Evolutionary conservation across 1,284 basidiomycete genomes (phyloP), one percentile per base, ranked within the genome.

Genomic region (Austroboletus olivaceoglutinosus): DNA sequence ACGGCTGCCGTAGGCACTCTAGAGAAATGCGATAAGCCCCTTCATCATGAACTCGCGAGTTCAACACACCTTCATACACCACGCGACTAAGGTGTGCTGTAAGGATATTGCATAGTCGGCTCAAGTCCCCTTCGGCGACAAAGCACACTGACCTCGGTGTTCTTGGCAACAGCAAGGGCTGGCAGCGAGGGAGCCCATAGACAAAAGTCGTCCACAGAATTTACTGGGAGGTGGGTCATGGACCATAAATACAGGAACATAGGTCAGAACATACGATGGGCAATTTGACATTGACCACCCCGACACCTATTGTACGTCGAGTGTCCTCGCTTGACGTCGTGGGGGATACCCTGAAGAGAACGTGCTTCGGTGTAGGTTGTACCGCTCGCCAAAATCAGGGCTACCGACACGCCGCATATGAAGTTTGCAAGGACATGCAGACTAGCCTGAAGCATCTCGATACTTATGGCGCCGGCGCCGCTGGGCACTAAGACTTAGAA

Each of bases 271-370:
- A 58, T 61, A 85, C 85, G 59, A 64, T 76, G 85, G 3, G 76
- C 79, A 58, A 83, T 84, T 59, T 89, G 88, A 67, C 86, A 89
- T 53, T 73, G 70, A n/a, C 67, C 70, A 3, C 77, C 76, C 11
- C 81, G 83, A 67, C 88, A 90, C 47, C 75, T 68, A 63, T 86
- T 83, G 18, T 81, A 82, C n/a, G 83, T 84, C 25, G 74, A 56
- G 64, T 86, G 86, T 22, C 83, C 86, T 36, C 78, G 63, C 61
- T 87, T 78, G 8, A 77, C 74, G n/a, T 72, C 69, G 52, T 56
- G 44, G 21, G 48, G 40, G 11, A 45, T 21, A 30, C 53, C 44
- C 30, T 51, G 52, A 53, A 65, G 70, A 33, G 65, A 57, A 54
- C 73, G 75, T 43, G 73, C 67, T 41, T 72, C 69, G 43, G 64